These are phyloP conservation scores for Oryza rufipogon DNA, from an alignment of 176 grass and related monocot genomes.

Conservation along the genomic window DNA sequence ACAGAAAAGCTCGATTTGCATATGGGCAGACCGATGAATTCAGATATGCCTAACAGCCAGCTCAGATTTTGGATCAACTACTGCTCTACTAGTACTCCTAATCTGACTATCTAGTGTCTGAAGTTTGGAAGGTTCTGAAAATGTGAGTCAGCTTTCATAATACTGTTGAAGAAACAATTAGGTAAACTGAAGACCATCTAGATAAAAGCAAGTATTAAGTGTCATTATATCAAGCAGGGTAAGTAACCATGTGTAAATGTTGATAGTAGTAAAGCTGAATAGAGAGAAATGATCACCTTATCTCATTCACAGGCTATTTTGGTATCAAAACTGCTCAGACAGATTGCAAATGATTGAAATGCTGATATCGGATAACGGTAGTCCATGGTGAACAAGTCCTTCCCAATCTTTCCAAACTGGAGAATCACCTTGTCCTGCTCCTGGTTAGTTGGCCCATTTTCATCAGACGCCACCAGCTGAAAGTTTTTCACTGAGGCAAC, in stretches of 20 bases:
- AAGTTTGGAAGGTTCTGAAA: neutral
- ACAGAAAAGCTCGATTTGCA: neutral
- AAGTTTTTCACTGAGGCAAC: slow-evolving; percentile 99
- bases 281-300: slow-evolving; percentile 34
- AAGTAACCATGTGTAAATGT: neutral
- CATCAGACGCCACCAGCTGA: slow-evolving; percentile 87
- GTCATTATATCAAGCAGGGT: neutral
- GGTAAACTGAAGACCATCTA: neutral
- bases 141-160: neutral
- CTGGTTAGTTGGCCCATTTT: slow-evolving; percentile 49
- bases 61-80: neutral
- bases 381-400: slow-evolving; percentile 99
- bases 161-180: neutral
- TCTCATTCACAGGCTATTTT: slow-evolving; percentile 98
- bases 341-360: slow-evolving; percentile 95
- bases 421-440: slow-evolving; percentile 86
- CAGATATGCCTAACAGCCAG: slow-evolving; percentile 8
- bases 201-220: neutral
- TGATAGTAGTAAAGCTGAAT: slow-evolving; percentile 6
- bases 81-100: neutral
- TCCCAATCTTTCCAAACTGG: slow-evolving; percentile 95
- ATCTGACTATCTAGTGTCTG: neutral
- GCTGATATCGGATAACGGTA: slow-evolving; percentile 88
- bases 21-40: neutral
- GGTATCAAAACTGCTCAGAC: slow-evolving; percentile 97